Percentiles rank a stretch among this genome's conserved stretches.
These are phyloP conservation scores for Datisca glomerata DNA, from an alignment of 306 rosid species.

Conservation along the genomic window DNA sequence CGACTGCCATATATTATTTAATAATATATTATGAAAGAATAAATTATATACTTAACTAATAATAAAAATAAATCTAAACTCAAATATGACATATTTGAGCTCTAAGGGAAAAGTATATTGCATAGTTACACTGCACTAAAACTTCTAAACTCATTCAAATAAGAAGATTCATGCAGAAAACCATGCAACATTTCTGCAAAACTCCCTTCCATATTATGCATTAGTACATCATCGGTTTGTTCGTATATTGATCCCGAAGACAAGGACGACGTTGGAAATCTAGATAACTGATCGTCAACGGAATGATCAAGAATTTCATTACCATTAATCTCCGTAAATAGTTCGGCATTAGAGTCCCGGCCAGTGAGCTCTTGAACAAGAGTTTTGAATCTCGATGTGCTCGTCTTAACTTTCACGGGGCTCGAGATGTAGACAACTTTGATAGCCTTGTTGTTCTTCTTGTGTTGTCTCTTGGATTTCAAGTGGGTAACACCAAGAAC, in stretches of 20 bases:
- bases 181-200: background rate
- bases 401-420: slow-evolving; percentile 57
- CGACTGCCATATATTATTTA: background rate
- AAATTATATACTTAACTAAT: background rate
- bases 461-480: slow-evolving; percentile 28
- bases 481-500: slow-evolving; percentile 17
- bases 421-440: slow-evolving; percentile 66
- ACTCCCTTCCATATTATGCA: slow-evolving; percentile 3
- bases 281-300: background rate
- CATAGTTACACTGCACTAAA: background rate
- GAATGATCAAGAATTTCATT: too few relatives aligned
- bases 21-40: background rate
- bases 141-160: background rate
- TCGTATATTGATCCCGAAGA: background rate
- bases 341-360: slow-evolving; percentile 42
- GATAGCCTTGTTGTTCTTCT: slow-evolving; percentile 27
- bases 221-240: background rate
- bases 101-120: too few relatives aligned
- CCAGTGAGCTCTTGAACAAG: slow-evolving; percentile 77
- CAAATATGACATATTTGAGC: too few relatives aligned
- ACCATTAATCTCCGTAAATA: slow-evolving; percentile 19
- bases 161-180: background rate
- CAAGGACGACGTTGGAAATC: background rate
- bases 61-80: too few relatives aligned
- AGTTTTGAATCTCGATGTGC: slow-evolving; percentile 54